A percentile compares a stretch with the other conserved stretches of the same genome.
These are phyloP conservation scores for Ogataea minuta DNA, from an alignment of 805 yeast species.

Conservation along the genomic window DNA sequence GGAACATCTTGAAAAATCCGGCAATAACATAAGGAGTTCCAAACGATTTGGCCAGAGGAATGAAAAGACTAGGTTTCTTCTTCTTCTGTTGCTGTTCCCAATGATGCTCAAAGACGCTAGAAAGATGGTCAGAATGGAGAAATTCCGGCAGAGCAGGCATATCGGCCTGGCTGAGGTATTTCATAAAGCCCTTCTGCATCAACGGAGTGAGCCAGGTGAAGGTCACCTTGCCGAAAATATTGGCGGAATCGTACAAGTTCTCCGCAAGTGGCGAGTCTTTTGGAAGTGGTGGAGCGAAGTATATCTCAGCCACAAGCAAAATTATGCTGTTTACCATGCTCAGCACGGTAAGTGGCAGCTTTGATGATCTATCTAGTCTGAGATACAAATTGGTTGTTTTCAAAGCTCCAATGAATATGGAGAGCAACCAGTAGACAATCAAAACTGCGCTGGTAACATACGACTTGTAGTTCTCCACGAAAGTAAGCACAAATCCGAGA, in stretches of 20 bases:
- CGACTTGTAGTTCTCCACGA: conserved; percentile 67
- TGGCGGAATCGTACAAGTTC: conserved; percentile 46
- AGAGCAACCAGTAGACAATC: conserved; percentile 73
- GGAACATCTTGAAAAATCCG: conserved; percentile 66
- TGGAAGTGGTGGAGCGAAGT: conserved; percentile 36
- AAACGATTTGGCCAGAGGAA: conserved; percentile 66
- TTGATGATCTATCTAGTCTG: conserved; percentile 34
- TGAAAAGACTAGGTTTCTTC: conserved; percentile 31
- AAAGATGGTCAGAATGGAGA: conserved; percentile 54
- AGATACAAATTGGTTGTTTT: conserved; percentile 42
- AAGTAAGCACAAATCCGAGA: conserved; percentile 58
- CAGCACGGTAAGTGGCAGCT: conserved; percentile 28
- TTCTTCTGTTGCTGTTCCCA: conserved; percentile 58
- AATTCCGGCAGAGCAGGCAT: conserved; percentile 75
- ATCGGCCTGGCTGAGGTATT: conserved; percentile 51
- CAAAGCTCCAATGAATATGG: conserved; percentile 45
- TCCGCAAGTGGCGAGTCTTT: conserved; percentile 35
- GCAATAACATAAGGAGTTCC: conserved; percentile 71
- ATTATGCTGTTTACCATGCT: conserved; percentile 38
- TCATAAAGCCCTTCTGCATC: conserved; percentile 50
- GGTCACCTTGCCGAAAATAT: conserved; percentile 50
- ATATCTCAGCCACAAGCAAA: conserved; percentile 44
- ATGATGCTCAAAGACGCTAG: conserved; percentile 46
- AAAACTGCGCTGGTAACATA: conserved; percentile 65
- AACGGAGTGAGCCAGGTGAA: conserved; percentile 61